phyloP scores from a whole-genome alignment of 1,284 basidiomycete genomes.

The Cryptococcus sp. region DNA sequence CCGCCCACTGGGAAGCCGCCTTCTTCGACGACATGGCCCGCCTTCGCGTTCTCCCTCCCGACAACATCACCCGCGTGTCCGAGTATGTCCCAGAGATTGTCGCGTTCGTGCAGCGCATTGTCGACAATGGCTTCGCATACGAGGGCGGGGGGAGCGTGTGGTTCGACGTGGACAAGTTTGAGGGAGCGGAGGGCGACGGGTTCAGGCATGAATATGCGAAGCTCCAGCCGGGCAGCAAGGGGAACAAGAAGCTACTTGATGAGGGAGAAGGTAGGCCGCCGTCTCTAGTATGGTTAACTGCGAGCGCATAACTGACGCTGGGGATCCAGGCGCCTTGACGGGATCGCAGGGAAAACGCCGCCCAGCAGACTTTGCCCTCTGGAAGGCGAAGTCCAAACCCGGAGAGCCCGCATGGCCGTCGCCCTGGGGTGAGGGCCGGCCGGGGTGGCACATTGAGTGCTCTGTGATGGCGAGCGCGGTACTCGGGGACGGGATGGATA shows the following conservation, averaged over 20 bases:
- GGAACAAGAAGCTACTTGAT: slow-evolving; percentile 82
- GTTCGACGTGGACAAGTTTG: slow-evolving; percentile 89
- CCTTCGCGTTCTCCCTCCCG: slow-evolving; percentile 80
- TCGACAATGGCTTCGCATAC: slow-evolving; percentile 88
- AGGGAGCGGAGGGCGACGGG: slow-evolving; percentile 57
- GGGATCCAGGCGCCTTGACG: slow-evolving; percentile 60
- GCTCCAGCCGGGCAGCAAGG: slow-evolving; percentile 91
- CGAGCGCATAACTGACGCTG: slow-evolving; percentile 7
- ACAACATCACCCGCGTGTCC: slow-evolving; percentile 89
- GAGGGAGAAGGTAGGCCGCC: slow-evolving; percentile 77
- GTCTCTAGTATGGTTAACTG: slow-evolving; percentile 1
- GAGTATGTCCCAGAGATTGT: slow-evolving; percentile 97
- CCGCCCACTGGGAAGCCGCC: slow-evolving; percentile 83
- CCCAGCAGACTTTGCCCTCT: slow-evolving; percentile 85
- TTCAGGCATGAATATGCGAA: slow-evolving; percentile 85
- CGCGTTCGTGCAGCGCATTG: slow-evolving; percentile 78
- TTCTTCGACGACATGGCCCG: slow-evolving; percentile 93
- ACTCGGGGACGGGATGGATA: slow-evolving; percentile 90
- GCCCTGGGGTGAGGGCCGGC: slow-evolving; percentile 93
- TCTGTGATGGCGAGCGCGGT: slow-evolving; percentile 97
- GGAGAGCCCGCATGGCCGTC: slow-evolving; percentile 98
- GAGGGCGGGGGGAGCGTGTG: slow-evolving; percentile 85
- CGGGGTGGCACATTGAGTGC: slow-evolving; percentile 99
- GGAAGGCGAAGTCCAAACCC: slow-evolving; percentile 89
- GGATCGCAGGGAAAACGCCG: slow-evolving; percentile 60